A percentile compares a stretch with the other conserved stretches of the same genome.
These are phyloP conservation scores for Stygiomarasmius scandens DNA, from an alignment of 1,284 basidiomycete genomes.

Conservation along the genomic window DNA sequence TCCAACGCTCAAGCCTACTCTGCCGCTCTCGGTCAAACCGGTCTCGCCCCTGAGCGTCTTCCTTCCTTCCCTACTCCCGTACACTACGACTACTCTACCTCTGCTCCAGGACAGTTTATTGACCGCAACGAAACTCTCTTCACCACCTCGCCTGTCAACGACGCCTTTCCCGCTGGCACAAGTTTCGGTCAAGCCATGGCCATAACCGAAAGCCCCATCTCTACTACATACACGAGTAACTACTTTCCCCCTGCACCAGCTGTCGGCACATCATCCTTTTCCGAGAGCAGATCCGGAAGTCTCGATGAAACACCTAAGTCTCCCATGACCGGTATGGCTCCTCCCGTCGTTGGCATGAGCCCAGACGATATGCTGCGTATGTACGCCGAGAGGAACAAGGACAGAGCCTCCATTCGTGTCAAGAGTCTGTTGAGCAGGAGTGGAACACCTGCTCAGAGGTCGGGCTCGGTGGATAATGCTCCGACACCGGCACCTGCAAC, in stretches of 20 bases:
- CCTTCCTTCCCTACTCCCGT: constrained; percentile 25
- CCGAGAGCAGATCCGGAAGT: constrained; percentile 37
- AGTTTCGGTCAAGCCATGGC: constrained; percentile 5
- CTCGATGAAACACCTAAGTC: too few relatives aligned
- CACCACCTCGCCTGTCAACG: constrained; percentile 25
- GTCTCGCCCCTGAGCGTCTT: constrained; percentile 5
- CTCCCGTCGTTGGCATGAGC: constrained; percentile 53
- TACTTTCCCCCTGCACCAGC: constrained; percentile 28
- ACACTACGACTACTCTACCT: constrained; percentile 18
- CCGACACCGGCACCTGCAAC: neutral
- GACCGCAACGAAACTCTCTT: constrained; percentile 15
- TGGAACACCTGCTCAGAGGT: neutral
- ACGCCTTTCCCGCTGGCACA: constrained; percentile 20
- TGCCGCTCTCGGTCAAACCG: constrained; percentile 11
- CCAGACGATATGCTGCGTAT: constrained; percentile 78
- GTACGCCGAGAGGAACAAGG: constrained; percentile 61
- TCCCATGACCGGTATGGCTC: too few relatives aligned
- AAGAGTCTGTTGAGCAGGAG: neutral
- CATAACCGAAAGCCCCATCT: constrained; percentile 13
- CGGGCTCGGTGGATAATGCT: neutral
- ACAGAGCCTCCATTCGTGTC: neutral
- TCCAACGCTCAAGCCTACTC: constrained; percentile 48
- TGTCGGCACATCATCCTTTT: constrained; percentile 43
- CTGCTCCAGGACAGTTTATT: neutral
- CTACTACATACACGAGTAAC: constrained; percentile 33